These are phyloP conservation scores for Solanum hybrid DNA, from an alignment of 305 asterid species.

Conservation along the genomic window DNA sequence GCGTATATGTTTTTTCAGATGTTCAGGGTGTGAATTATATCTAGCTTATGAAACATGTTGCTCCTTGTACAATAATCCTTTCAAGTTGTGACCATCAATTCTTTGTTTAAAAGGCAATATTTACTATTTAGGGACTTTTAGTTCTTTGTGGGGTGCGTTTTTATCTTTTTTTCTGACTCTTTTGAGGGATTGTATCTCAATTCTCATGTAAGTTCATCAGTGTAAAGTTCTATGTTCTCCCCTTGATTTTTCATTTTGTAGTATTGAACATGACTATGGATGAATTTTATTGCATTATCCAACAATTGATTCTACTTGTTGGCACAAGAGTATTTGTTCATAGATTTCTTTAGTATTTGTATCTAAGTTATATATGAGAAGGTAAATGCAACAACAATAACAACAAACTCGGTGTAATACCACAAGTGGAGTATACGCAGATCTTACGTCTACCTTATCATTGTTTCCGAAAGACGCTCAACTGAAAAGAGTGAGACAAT, in stretches of 20 bases:
- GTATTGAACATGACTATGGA: neutral
- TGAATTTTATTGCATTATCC: neutral
- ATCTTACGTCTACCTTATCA: neutral
- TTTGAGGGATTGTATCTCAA: slow-evolving; percentile 4
- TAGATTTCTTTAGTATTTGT: neutral
- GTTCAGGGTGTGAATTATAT: slow-evolving; percentile 33
- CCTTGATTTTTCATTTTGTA: neutral
- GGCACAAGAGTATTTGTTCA: neutral
- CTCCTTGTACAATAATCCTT: slow-evolving; percentile 35
- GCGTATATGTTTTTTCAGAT: slow-evolving; percentile 1
- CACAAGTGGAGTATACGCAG: neutral
- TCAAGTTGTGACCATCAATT: slow-evolving; percentile 23
- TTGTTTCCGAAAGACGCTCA: neutral
- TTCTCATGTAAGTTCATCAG: neutral
- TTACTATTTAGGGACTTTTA: slow-evolving; percentile 13
- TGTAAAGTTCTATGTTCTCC: slow-evolving; percentile 14
- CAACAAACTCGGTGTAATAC: neutral
- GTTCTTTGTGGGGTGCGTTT: slow-evolving; percentile 13
- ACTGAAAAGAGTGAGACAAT: neutral
- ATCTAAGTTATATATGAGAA: neutral
- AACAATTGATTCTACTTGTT: neutral
- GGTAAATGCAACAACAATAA: neutral
- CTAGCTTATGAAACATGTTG: slow-evolving; percentile 25
- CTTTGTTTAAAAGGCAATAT: slow-evolving; percentile 19
- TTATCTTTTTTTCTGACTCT: slow-evolving; percentile 2